Evolutionary conservation across 2,329 filamentous ascomycete species (phyloP).

Genomic region (Clathrospora elynae): DNA sequence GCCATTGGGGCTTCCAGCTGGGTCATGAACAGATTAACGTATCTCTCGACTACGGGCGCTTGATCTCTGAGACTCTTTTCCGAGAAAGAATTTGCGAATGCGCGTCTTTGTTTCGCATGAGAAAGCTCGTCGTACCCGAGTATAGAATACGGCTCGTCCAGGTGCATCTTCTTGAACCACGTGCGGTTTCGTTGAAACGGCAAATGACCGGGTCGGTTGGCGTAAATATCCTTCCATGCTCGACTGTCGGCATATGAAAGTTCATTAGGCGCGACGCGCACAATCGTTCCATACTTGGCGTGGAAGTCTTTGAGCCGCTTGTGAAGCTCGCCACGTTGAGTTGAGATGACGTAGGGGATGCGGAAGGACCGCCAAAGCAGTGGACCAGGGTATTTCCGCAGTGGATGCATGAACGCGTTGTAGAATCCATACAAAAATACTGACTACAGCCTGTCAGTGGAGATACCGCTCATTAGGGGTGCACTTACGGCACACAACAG

Average conservation of each 20-base stretch:
- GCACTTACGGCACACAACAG: slow-evolving; percentile 7
- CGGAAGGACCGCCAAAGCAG: slow-evolving; percentile 35
- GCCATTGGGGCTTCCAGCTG: slow-evolving; percentile 15
- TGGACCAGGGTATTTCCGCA: slow-evolving; percentile 37
- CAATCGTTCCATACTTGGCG: slow-evolving; percentile 33
- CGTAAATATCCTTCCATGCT: slow-evolving; percentile 41
- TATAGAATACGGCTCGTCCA: slow-evolving; percentile 34
- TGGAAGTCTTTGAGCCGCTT: slow-evolving; percentile 29
- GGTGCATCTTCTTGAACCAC: slow-evolving; percentile 33
- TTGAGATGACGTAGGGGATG: slow-evolving; percentile 35
- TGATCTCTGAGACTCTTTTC: slow-evolving; percentile 35
- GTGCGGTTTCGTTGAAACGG: slow-evolving; percentile 31
- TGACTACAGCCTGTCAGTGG: neutral
- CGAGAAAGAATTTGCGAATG: slow-evolving; percentile 37
- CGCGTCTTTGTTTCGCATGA: slow-evolving; percentile 30
- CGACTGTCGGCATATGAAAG: slow-evolving; percentile 32
- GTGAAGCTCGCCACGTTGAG: slow-evolving; percentile 35
- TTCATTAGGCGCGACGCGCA: slow-evolving; percentile 39
- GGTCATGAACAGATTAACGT: slow-evolving; percentile 29
- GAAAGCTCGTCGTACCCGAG: slow-evolving; percentile 30
- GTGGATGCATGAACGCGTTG: slow-evolving; percentile 35
- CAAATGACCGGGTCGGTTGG: slow-evolving; percentile 28
- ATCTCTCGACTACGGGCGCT: slow-evolving; percentile 30
- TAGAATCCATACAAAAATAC: slow-evolving; percentile 27
- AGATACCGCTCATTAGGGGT: neutral